Evolutionary conservation across 345 rosid genomes (phyloP).

Genomic region (Anacardium occidentale): DNA sequence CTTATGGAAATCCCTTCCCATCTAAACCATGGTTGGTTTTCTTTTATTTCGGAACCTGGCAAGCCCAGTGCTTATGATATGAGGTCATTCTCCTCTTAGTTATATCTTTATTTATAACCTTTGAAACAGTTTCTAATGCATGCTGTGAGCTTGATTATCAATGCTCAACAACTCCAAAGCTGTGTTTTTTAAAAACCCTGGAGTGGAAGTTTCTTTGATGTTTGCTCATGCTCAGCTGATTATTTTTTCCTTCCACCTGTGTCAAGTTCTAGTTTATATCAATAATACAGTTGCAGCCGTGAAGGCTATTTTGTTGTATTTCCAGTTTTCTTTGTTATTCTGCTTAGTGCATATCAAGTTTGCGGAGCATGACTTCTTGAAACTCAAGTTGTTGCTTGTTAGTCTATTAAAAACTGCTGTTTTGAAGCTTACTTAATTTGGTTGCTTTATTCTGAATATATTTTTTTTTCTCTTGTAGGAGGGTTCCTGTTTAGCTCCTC

Average conservation of each 20-base stretch:
- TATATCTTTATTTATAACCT: neutral
- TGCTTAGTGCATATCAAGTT: neutral
- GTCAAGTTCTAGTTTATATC: neutral
- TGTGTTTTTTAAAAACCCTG: too few relatives aligned
- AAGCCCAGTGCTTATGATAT: neutral
- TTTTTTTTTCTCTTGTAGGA: conserved; percentile 48
- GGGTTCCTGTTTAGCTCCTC: conserved; percentile 85
- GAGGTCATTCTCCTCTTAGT: neutral
- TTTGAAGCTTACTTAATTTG: conserved; percentile 11
- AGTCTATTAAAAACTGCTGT: neutral
- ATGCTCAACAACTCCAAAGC: neutral
- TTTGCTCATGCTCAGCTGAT: neutral
- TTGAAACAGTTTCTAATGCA: conserved; percentile 9
- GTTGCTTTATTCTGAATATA: conserved; percentile 20
- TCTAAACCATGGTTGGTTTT: conserved; percentile 1
- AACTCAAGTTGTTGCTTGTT: neutral
- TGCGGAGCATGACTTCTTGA: neutral
- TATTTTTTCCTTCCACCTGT: neutral
- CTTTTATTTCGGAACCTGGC: conserved; percentile 3
- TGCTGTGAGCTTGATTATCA: conserved; percentile 7
- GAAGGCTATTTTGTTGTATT: neutral
- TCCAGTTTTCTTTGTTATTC: neutral
- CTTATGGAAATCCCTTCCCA: neutral
- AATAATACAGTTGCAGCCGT: neutral
- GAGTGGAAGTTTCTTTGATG: too few relatives aligned